Evolutionary conservation across 768 basidiomycete species (phyloP), one percentile per base, ranked within the genome.

Genomic region (Kwoniella sp.): DNA sequence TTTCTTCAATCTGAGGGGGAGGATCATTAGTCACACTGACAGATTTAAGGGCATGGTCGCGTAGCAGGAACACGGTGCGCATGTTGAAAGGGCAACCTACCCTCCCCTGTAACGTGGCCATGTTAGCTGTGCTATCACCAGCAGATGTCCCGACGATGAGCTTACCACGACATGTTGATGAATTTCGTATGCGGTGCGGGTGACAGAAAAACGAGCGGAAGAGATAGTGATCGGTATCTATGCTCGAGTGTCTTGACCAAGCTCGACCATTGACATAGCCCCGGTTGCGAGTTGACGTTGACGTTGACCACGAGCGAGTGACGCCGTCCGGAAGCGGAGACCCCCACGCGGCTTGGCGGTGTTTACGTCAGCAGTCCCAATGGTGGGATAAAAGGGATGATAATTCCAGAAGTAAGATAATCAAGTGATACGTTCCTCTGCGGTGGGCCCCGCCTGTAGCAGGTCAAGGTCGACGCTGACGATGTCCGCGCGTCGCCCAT

Each of bases 1-100:
- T 78, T 95, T 95, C 79, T 93, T 93, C 79, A 95, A 85, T 59
- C 91, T 67, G 50, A 6, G 5, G 5, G 5, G 34, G 5, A 5
- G 5, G 19, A 8, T 45, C 43, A 32, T 23, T 33, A 33, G 10
- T 10, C n/a, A n/a, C 32, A 33, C 32, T 10, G 32, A 33, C 29
- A 26, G 26, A 15, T 33, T 15, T 33, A 20, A 10, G 15, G 26
- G 14, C 26, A 29, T 28, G 27, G 15, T n/a, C n/a, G n/a, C 15
- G 10, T 46, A n/a, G 15, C 47, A 49, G 37, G 22, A 17, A 46
- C 6, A 43, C 11, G 11, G 31, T 38, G 11, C 37, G 19, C 9
- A 38, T 11, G 37, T 38, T 38, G 10, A 38, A 19, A 23, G n/a
- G n/a, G n/a, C n/a, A n/a, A n/a, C 44, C 25, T 45, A 62, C 60